Evolutionary conservation across 1,284 basidiomycete genomes (phyloP).

Genomic region (Marasmius sp.): DNA sequence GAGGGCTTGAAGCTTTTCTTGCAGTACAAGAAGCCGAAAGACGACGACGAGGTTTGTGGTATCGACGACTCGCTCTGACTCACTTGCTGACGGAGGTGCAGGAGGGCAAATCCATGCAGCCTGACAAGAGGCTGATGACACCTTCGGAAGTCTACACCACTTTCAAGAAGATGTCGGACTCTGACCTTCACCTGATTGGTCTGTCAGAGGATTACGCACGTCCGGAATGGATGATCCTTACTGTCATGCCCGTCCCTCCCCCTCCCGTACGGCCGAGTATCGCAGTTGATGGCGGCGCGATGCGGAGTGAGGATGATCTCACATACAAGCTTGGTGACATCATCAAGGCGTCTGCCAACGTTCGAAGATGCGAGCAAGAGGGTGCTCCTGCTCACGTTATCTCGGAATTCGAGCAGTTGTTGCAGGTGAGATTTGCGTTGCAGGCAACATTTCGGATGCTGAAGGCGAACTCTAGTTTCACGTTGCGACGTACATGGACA

Average conservation of each 20-base stretch:
- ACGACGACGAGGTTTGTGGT: constrained; percentile 84
- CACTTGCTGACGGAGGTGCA: constrained; percentile 31
- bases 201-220: constrained; percentile 95
- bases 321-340: constrained; percentile 98
- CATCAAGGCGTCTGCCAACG: constrained; percentile 92
- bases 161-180: constrained; percentile 90
- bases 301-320: constrained; percentile 97
- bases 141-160: constrained; percentile 91
- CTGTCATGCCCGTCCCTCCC: constrained; percentile 96
- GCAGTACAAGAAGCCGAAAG: constrained; percentile 93
- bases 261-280: constrained; percentile 98
- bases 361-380: constrained; percentile 93
- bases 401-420: constrained; percentile 93
- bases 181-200: constrained; percentile 90
- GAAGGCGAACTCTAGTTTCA: constrained; percentile 67
- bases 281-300: constrained; percentile 92
- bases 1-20: constrained; percentile 95
- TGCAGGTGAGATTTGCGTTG: constrained; percentile 61
- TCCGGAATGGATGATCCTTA: constrained; percentile 99
- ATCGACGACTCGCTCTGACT: background rate
- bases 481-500: constrained; percentile 99
- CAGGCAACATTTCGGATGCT: constrained; percentile 2
- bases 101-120: constrained; percentile 84
- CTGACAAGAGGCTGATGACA: constrained; percentile 87
- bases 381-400: constrained; percentile 97